These are phyloP conservation scores for Yamadazyma phyllophila DNA, from an alignment of 805 yeast species.

Conservation along the genomic window DNA sequence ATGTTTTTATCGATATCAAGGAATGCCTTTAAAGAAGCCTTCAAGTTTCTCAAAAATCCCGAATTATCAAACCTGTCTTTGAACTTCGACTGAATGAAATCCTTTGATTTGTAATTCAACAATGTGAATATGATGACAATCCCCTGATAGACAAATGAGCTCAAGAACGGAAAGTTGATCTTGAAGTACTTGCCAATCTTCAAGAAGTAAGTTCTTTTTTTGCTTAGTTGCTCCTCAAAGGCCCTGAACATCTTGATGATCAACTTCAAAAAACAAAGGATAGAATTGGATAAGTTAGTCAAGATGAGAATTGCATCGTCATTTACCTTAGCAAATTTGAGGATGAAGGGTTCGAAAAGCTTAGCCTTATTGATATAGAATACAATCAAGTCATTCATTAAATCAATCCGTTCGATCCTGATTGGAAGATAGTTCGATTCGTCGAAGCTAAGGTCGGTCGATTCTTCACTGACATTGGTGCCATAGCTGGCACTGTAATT, in stretches of 20 bases:
- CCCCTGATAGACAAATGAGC: conserved; percentile 51
- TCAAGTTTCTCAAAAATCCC: conserved; percentile 23
- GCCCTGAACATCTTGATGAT: conserved; percentile 30
- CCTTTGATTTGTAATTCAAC: conserved; percentile 40
- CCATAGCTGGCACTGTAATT: background rate
- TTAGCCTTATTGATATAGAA: conserved; percentile 52
- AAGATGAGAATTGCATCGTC: conserved; percentile 25
- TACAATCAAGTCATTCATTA: conserved; percentile 44
- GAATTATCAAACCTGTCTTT: conserved; percentile 10
- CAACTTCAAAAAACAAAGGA: conserved; percentile 36
- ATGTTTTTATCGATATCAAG: conserved; percentile 24
- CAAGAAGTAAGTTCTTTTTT: conserved; percentile 8
- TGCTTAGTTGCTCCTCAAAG: conserved; percentile 18
- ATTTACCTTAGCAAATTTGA: conserved; percentile 24
- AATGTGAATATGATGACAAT: conserved; percentile 49
- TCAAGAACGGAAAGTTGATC: conserved; percentile 41
- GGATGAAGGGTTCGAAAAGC: conserved; percentile 50
- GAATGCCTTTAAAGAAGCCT: conserved; percentile 21
- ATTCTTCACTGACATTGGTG: conserved; percentile 3
- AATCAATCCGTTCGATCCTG: conserved; percentile 28
- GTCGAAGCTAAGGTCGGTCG: conserved; percentile 17
- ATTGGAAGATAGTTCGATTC: conserved; percentile 20
- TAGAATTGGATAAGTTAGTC: conserved; percentile 38
- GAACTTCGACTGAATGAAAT: conserved; percentile 10
- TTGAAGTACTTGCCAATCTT: conserved; percentile 36